Base-by-base conservation (phyloP, 129 eudicot species). In the Glebionis coronaria region DNA sequence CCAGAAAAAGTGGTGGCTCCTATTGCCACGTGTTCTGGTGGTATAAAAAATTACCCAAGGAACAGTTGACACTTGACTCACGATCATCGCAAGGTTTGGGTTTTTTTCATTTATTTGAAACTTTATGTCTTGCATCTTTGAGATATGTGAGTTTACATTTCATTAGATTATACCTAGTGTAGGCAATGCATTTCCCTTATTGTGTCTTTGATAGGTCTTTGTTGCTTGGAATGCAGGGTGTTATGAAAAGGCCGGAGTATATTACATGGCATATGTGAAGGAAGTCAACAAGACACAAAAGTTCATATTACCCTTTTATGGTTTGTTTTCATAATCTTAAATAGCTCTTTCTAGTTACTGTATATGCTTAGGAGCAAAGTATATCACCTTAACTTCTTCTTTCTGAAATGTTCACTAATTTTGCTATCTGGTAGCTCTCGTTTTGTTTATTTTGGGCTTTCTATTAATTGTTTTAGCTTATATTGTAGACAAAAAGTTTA, bases 201-300 rank as follows among this genome's bases (percentile, higher is more conserved):
- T 18, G 42, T 76, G 69, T 45, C 25, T 61, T 56, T 68, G 52
- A 76, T 49, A 53, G 20, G 72, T 56, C 27, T 64, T 49, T 74
- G 44, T 56, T 56, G 19, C 27, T 49, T 74, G 55, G 40, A 35
- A 67, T 80, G 79, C 68, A 93, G 97, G 99, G 97, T 64, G 99
- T 81, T 93, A 86, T 86, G 99, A 93, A 70, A 93, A 89, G 63
- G 99, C 97, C 61, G 95, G 93, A 57, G 73, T 82, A 63, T 93
- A 88, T 74, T 93, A 93, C 79, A 89, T 93, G 99, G 95, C 92
- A 23, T 93, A 97, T 57, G 97, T 93, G 44, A 93, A 93, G 73
- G 99, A 93, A 79, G 76, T 79, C 80, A 82, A 57, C 77, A 89
- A 86, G 81, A 88, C 97, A 19, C 90, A 76, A 49, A 97, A 93